These are phyloP conservation scores for Xylaria sp. DNA, from an alignment of 495 filamentous ascomycete species.

Conservation along the genomic window DNA sequence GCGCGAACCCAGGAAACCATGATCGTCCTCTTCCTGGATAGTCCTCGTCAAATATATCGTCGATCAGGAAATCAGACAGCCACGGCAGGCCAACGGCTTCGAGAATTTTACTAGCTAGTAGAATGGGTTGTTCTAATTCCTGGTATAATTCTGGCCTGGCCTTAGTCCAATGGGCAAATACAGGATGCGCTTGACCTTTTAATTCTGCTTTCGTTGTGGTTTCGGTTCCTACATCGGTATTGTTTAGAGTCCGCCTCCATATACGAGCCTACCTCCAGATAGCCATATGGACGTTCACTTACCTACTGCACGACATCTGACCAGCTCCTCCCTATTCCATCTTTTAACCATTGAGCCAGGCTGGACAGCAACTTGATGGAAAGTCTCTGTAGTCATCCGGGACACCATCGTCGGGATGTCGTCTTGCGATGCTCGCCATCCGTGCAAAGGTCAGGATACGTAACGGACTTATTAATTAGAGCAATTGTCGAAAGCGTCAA, in stretches of 20 bases:
- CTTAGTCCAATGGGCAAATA: constrained; percentile 43
- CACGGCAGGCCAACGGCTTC: constrained; percentile 43
- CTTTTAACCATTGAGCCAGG: constrained; percentile 38
- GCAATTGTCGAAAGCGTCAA: constrained; percentile 8
- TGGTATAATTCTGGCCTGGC: constrained; percentile 25
- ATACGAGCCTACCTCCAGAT: background rate
- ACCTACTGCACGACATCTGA: constrained; percentile 44
- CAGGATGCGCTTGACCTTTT: constrained; percentile 41
- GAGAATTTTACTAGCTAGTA: constrained; percentile 46
- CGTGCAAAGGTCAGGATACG: background rate
- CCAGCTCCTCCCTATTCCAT: constrained; percentile 42
- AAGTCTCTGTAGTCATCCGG: constrained; percentile 6
- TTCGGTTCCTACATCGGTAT: constrained; percentile 12
- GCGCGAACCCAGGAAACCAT: background rate
- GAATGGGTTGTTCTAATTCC: constrained; percentile 43
- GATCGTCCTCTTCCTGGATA: constrained; percentile 40
- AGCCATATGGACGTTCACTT: constrained; percentile 2
- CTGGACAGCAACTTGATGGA: constrained; percentile 28
- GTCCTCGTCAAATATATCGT: constrained; percentile 42
- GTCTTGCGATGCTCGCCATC: background rate
- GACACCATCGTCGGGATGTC: constrained; percentile 24
- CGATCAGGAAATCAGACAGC: constrained; percentile 47
- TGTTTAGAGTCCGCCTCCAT: background rate
- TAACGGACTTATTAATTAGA: background rate
- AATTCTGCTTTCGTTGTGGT: constrained; percentile 32